Evolutionary conservation across 208 protist species (phyloP), one percentile per base, ranked within the genome.

Genomic region (Leishmania guyanensis): DNA sequence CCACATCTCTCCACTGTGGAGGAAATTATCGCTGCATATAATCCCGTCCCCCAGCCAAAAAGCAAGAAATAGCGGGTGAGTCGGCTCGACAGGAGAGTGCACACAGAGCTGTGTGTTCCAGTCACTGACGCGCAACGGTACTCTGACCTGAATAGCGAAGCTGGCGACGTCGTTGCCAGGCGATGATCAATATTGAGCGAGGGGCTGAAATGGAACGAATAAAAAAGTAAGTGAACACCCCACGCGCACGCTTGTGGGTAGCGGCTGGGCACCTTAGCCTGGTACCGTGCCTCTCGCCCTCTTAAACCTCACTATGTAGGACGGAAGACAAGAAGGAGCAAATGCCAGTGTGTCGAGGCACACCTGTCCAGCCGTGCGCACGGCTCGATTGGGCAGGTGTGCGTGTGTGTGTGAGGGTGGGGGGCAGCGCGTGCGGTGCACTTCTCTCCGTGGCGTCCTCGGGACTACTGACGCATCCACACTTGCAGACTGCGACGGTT

Each of bases 1-100:
- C 89, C 91, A 29, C 51, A 83, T 56, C 48, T 86, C 50, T 83
- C 88, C 1, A 87, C 86, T 0, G 84, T 93, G 22, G 88, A 86
- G 66, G 79, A 80, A 5, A 76, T 91, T 46, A 80, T 92, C 33
- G 84, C 86, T 12, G 72, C 88, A 17, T 85, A 86, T 36, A 88
- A 82, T 17, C 79, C 71, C 8, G 81, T 78, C 5, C 82, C 81
- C 46, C 88, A 88, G 73, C 89, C 89, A 9, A 90, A 92, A 75
- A 56, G 33, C 26, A 89, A 84, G 80, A 82, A 81, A 75, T 82
- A 77, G 54, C 56, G 26, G 48, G 6, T 56, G 51, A 3, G 8
- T 9, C 29, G 29, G 5, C 51, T 62, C 16, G n/a, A 22, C 8
- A 29, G 12, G 51, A 14, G n/a, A 20, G 51, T 8, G 72, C 72